Evolutionary conservation across 768 basidiomycete genomes (phyloP), one percentile per base, ranked within the genome.

Genomic region (Tricholoma sp.): DNA sequence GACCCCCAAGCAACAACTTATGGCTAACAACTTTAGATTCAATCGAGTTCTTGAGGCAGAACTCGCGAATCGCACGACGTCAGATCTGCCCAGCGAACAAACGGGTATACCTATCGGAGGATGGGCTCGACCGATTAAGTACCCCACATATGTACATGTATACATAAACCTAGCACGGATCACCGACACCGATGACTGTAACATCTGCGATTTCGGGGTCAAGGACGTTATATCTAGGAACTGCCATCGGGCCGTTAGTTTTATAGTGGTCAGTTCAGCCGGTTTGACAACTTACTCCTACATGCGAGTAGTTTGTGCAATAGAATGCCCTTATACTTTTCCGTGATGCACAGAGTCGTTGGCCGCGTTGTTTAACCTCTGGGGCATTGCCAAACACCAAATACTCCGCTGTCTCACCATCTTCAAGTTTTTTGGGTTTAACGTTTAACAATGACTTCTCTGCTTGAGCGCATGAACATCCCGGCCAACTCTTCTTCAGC

Each of bases 141-240:
- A n/a, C n/a, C n/a, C n/a, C n/a, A n/a, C n/a, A n/a, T n/a, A n/a
- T n/a, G n/a, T n/a, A n/a, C n/a, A n/a, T n/a, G n/a, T n/a, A n/a
- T n/a, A n/a, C n/a, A n/a, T n/a, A 27, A 27, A 5, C 24, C 3
- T 27, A 27, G 72, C 71, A 9, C 76, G 31, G 70, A 56, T 68
- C 70, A 5, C 78, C 72, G 0, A 89, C 63, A 2, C 87, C 86
- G 41, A 89, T 82, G 16, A 91, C 88, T 5, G 81, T 87, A 1
- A 74, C 78, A 60, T 91, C 89, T 1, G 76, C 80, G 9, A 91
- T 72, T 0, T 79, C 74, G 0, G 80, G 77, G 60, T 88, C 83
- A n/a, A n/a, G n/a, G n/a, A n/a, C n/a, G n/a, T n/a, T n/a, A n/a
- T 27, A 27, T 27, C 3, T 3, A 27, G 24, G 24, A 27, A 27